These are phyloP conservation scores for Rubroshorea leprosula DNA, from an alignment of 345 rosid genomes.

Conservation along the genomic window DNA sequence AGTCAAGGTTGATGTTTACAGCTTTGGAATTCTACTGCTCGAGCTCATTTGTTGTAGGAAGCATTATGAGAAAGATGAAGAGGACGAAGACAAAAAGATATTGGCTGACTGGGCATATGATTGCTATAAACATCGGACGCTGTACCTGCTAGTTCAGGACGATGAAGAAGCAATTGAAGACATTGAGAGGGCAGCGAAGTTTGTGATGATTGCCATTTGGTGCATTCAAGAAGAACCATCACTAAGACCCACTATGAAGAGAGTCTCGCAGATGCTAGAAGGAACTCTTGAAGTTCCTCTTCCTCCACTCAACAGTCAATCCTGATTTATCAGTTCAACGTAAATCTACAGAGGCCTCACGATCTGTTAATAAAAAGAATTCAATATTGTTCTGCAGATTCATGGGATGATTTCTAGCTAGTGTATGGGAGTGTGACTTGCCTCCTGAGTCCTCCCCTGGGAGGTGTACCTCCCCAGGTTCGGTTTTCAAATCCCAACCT, in stretches of 20 bases:
- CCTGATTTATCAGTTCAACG: too few species aligned
- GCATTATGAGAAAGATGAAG: constrained; percentile 12
- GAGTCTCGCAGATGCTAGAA: too few species aligned
- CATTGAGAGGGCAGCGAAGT: constrained; percentile 13
- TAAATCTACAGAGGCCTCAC: too few species aligned
- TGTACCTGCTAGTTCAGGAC: constrained; percentile 24
- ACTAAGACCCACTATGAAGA: constrained; percentile 33
- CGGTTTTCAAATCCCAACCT: too few species aligned
- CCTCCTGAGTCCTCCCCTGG: too few species aligned
- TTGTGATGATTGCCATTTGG: constrained; percentile 37
- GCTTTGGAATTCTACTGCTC: constrained; percentile 34
- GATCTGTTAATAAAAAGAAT: too few species aligned
- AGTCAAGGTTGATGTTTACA: constrained; percentile 37
- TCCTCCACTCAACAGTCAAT: too few species aligned
- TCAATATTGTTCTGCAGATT: too few species aligned
- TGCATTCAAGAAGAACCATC: constrained; percentile 37
- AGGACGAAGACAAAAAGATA: constrained; percentile 25
- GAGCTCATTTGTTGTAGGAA: constrained; percentile 36
- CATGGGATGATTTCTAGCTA: too few species aligned
- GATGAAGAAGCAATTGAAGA: constrained; percentile 16
- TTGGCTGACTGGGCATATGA: constrained; percentile 29
- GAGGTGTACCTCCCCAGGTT: too few species aligned
- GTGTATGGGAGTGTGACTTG: too few species aligned
- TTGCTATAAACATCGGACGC: constrained; percentile 27
- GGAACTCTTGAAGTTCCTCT: too few species aligned